Conservation (phyloP, 495 filamentous ascomycete genomes). For the Penicillium mononematosum region DNA sequence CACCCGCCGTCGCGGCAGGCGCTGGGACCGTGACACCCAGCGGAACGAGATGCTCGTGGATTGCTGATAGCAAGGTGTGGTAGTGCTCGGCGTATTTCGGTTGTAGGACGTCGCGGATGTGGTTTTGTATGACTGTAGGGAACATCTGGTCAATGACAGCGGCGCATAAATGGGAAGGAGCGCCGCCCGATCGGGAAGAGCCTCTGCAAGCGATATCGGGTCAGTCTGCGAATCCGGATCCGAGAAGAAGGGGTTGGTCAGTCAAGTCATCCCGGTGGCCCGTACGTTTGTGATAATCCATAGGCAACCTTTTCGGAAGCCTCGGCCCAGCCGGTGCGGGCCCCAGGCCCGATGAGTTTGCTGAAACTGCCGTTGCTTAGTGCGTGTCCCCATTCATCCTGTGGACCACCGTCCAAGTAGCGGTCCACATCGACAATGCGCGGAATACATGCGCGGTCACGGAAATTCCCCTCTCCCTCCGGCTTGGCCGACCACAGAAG, state of each 20-base stretch:
- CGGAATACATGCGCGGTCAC: conserved; percentile 55
- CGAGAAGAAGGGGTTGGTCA: neutral
- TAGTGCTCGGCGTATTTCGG: conserved; percentile 59
- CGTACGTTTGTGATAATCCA: conserved; percentile 66
- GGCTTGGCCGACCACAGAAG: conserved; percentile 64
- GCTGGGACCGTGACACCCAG: conserved; percentile 55
- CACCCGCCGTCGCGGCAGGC: conserved; percentile 49
- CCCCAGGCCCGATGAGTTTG: conserved; percentile 78
- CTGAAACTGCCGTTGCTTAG: conserved; percentile 81
- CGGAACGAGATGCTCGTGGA: conserved; percentile 55
- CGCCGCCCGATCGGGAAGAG: conserved; percentile 68
- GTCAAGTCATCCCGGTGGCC: conserved; percentile 2
- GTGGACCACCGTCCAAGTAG: conserved; percentile 54
- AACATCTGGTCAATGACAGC: conserved; percentile 64
- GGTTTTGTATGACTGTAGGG: conserved; percentile 47
- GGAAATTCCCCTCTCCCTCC: conserved; percentile 11
- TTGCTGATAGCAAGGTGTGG: conserved; percentile 48
- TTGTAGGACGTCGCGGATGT: conserved; percentile 50
- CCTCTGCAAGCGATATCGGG: conserved; percentile 45
- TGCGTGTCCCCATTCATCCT: conserved; percentile 66
- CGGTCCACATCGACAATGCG: conserved; percentile 77
- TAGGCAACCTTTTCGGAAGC: conserved; percentile 62
- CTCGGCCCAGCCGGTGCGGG: conserved; percentile 82
- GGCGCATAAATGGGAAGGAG: conserved; percentile 68
- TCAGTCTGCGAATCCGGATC: conserved; percentile 8